Base-by-base conservation (phyloP, 1,284 basidiomycete species). In the Vanrija humicola region DNA sequence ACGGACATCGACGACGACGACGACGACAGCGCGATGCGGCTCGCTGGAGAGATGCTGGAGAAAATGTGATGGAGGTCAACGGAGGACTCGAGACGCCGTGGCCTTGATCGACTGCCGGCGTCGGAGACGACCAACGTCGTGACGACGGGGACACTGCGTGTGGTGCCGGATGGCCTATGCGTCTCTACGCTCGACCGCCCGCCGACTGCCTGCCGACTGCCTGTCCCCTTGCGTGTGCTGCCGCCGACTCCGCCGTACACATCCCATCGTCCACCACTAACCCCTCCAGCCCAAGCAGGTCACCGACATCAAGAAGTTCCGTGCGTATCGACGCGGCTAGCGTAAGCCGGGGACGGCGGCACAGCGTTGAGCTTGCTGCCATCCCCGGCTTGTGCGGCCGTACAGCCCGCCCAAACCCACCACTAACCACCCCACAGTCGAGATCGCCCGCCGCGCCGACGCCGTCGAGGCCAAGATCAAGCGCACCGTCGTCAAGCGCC, bases 251-350 rank as follows among this genome's bases (percentile, higher is more conserved):
- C 34, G 12, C 26, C 5, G 15, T 8, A n/a, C 1, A 15, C 38
- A 4, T 47, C 14, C 48, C 19, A 21, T 46, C 26, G 38, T 28
- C 21, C 48, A 19, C 12, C 7, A 8, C 43, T 43, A 14, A 43
- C 43, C 26, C 43, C 38, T 44, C 9, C 75, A 97, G 95, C 94
- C 95, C 63, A 91, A 96, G 82, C 90, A 98, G 86, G 87, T 98
- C 81, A 84, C 84, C 72, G 95, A 98, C 81, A 98, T 98, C 84
- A 98, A 98, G 84, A 83, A 91, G 78, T 98, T 98, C 84, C 89
- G 50, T 45, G 43, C 42, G 23, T 46, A 23, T 39, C 34, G 38
- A 39, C 8, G 38, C 7, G 46, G 38, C 23, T 5, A 14, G 44
- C 26, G 26, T 14, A 8, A 26, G 16, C 21, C 21, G 21, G 21